Evolutionary conservation across 495 filamentous ascomycete species (phyloP).

Genomic region (Penicillium pancosmium): DNA sequence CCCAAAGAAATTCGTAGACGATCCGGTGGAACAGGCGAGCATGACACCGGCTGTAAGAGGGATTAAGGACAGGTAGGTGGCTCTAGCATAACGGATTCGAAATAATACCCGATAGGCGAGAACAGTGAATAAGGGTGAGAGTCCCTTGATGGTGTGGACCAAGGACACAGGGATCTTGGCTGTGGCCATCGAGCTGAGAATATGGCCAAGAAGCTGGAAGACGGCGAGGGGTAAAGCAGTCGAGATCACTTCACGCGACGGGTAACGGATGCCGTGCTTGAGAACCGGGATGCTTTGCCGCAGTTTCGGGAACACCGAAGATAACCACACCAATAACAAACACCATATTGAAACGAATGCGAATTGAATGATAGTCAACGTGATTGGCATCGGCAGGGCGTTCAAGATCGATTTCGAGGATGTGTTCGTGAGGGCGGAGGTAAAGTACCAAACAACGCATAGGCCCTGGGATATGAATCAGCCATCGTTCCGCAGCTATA

Average conservation of each 20-base stretch:
- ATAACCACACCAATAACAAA: constrained; percentile 72
- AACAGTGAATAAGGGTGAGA: constrained; percentile 95
- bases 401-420: constrained; percentile 98
- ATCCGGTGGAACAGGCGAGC: constrained; percentile 90
- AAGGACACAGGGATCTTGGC: constrained; percentile 93
- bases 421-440: constrained; percentile 93
- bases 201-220: constrained; percentile 93
- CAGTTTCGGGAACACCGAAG: constrained; percentile 67
- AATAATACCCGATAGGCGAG: constrained; percentile 89
- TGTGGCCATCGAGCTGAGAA: constrained; percentile 90
- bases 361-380: constrained; percentile 94
- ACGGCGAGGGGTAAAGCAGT: constrained; percentile 87
- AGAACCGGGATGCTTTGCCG: constrained; percentile 73
- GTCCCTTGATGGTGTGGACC: constrained; percentile 99
- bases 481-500: constrained; percentile 3
- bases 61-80: constrained; percentile 91
- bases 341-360: constrained; percentile 91
- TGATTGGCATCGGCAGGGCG: constrained; percentile 87
- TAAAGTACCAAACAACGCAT: constrained; percentile 89
- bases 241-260: constrained; percentile 78
- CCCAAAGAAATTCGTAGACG: constrained; percentile 84
- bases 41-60: constrained; percentile 92
- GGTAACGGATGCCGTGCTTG: constrained; percentile 77
- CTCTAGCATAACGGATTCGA: constrained; percentile 79
- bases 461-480: constrained; percentile 58